These are phyloP conservation scores for Aureoboletus auriporus DNA, from an alignment of 768 basidiomycete genomes.

Conservation along the genomic window DNA sequence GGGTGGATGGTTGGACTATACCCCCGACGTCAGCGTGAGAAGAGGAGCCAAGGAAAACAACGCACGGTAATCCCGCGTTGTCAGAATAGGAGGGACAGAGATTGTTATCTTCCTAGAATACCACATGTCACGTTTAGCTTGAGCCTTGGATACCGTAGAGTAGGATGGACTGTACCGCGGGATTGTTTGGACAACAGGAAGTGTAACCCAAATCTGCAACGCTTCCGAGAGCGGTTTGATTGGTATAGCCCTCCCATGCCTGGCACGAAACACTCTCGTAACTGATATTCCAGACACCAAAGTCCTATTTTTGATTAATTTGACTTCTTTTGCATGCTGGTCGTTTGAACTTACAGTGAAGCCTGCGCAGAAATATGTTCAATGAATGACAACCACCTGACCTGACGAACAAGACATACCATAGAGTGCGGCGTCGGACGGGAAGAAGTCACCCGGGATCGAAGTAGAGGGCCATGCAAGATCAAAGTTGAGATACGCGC, in stretches of 20 bases:
- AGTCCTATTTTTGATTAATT: conserved; percentile 47
- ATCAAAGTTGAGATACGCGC: conserved; percentile 75
- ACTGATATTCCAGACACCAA: conserved; percentile 82
- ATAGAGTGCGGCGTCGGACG: conserved; percentile 62
- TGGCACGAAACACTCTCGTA: conserved; percentile 65
- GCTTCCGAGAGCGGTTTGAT: conserved; percentile 64
- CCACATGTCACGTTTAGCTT: conserved; percentile 3
- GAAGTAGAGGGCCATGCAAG: conserved; percentile 72
- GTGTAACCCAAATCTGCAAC: conserved; percentile 52
- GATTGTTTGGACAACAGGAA: conserved; percentile 72
- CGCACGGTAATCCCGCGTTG: conserved; percentile 59
- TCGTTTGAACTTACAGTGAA: conserved; percentile 32
- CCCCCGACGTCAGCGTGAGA: conserved; percentile 4
- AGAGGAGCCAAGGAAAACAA: neutral
- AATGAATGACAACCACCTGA: conserved; percentile 16
- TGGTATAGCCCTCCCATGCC: conserved; percentile 60
- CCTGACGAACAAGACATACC: conserved; percentile 34
- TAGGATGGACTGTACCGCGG: conserved; percentile 40
- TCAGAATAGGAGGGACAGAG: conserved; percentile 74
- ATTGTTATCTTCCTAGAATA: conserved; percentile 40
- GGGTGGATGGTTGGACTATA: conserved; percentile 31
- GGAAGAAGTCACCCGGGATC: conserved; percentile 72
- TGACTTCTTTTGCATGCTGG: neutral
- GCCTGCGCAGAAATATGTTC: conserved; percentile 31
- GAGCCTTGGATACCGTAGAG: neutral